These are phyloP conservation scores for Pichia kudriavzevii DNA, from an alignment of 1,139 yeast genomes.

Conservation along the genomic window DNA sequence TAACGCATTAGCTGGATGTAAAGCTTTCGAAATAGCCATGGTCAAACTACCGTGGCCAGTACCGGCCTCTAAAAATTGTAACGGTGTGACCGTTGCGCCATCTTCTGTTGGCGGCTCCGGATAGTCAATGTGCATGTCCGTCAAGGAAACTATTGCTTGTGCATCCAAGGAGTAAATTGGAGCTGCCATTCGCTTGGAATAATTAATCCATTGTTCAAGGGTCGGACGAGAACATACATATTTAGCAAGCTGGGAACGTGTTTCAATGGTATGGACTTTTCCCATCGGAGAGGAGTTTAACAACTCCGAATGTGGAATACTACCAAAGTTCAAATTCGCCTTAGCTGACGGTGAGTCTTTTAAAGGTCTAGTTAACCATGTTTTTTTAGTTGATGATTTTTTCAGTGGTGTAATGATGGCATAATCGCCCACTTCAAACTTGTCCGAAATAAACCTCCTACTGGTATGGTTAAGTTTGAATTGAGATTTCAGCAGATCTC, in stretches of 20 bases:
- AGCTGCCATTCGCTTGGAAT: slow-evolving; percentile 36
- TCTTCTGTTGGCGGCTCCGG: slow-evolving; percentile 26
- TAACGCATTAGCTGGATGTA: slow-evolving; percentile 37
- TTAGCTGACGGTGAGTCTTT: slow-evolving; percentile 16
- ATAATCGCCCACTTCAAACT: slow-evolving; percentile 24
- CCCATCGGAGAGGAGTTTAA: slow-evolving; percentile 27
- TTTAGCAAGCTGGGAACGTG: slow-evolving; percentile 15
- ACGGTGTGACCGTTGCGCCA: slow-evolving; percentile 22
- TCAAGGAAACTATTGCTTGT: slow-evolving; percentile 35
- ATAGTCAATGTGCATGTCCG: slow-evolving; percentile 38
- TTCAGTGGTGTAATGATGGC: slow-evolving; percentile 26
- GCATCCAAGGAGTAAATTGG: slow-evolving; percentile 45
- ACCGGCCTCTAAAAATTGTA: slow-evolving; percentile 42
- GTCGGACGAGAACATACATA: slow-evolving; percentile 34
- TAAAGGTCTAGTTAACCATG: slow-evolving; percentile 28
- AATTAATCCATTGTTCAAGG: slow-evolving; percentile 36
- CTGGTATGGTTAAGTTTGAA: too few species aligned
- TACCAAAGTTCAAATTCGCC: slow-evolving; percentile 26
- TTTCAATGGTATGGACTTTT: slow-evolving; percentile 18
- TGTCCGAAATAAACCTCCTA: slow-evolving; percentile 8
- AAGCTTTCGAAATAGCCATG: slow-evolving; percentile 33
- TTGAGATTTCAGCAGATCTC: too few species aligned
- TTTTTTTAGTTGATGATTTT: slow-evolving; percentile 20
- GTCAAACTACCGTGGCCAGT: slow-evolving; percentile 46
- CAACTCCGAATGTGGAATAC: slow-evolving; percentile 30